A percentile compares a stretch with the other conserved stretches of the same genome.
phyloP scores from a whole-genome alignment of 495 filamentous ascomycete species.

The Chaetomium tenue region DNA sequence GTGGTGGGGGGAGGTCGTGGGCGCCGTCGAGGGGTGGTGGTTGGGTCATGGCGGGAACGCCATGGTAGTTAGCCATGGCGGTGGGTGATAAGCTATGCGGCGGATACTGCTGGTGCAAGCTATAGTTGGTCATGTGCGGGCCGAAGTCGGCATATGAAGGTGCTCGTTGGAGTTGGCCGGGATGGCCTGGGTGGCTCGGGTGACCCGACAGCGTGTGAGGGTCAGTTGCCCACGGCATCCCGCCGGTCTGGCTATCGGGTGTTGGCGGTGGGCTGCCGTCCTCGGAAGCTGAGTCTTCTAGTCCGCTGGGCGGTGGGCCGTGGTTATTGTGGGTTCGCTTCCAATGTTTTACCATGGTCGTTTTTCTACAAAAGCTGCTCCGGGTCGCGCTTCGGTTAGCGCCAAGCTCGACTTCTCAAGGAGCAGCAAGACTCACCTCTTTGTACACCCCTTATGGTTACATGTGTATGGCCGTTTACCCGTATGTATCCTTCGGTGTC shows the following conservation, averaged over 20 bases:
- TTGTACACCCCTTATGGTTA: slow-evolving; percentile 70
- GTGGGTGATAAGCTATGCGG: slow-evolving; percentile 47
- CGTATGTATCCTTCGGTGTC: slow-evolving; percentile 84
- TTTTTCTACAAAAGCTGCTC: slow-evolving; percentile 82
- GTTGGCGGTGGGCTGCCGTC: slow-evolving; percentile 53
- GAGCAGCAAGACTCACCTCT: slow-evolving; percentile 57
- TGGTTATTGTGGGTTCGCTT: slow-evolving; percentile 59
- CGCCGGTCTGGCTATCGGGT: slow-evolving; percentile 37
- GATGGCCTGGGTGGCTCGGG: slow-evolving; percentile 24
- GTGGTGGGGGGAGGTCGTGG: slow-evolving; percentile 24
- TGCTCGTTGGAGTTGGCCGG: slow-evolving; percentile 38
- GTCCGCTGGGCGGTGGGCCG: slow-evolving; percentile 29
- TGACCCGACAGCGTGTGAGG: slow-evolving; percentile 30
- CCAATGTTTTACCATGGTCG: slow-evolving; percentile 83
- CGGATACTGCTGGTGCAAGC: slow-evolving; percentile 43
- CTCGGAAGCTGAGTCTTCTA: slow-evolving; percentile 58
- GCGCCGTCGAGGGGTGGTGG: slow-evolving; percentile 17
- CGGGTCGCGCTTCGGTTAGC: slow-evolving; percentile 29
- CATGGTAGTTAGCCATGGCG: slow-evolving; percentile 42
- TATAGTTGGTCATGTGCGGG: slow-evolving; percentile 44
- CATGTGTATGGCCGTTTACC: slow-evolving; percentile 85
- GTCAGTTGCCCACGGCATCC: slow-evolving; percentile 41
- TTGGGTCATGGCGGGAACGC: slow-evolving; percentile 20
- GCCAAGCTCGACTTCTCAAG: background rate
- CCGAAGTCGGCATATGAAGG: slow-evolving; percentile 48